Base-by-base conservation (phyloP, 2,329 filamentous ascomycete species). In the Emericellopsis atlantica region DNA sequence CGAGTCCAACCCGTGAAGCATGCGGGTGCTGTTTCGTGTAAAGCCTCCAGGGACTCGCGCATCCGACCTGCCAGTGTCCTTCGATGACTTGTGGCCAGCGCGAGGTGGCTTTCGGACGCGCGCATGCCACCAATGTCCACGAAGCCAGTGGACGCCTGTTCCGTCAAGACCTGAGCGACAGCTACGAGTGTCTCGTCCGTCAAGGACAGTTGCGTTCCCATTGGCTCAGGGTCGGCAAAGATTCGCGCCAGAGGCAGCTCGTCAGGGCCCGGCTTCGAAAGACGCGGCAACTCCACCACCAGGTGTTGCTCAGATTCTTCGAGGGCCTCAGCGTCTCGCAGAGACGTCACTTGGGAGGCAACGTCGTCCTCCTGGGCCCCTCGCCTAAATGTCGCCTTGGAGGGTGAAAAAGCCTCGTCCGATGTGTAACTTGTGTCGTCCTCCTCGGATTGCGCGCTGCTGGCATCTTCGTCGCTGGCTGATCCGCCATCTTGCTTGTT, bases 161-260 rank as follows among this genome's bases (percentile, higher is more conserved):
- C 79, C 2, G 79, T 79, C n/a, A 86, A 59, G 32, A 85, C 72
- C 50, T 86, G 82, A 0, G 79, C 81, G 22, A 82, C 68, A 40
- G 76, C 74, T 29, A 86, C 75, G 44, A 74, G 67, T 33, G 83
- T 78, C 3, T 76, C 70, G 41, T 80, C 76, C 2, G 65, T 59
- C 14, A 70, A 54, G 9, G 63, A 58, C 21, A 69, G 51, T 21
- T 70, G 65, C 9, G 68, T 49, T 26, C 58, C 55, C 1, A 68
- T 55, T 9, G 75, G 75, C 48, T 80, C 73, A 5, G 74, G 70
- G 21, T 79, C 74, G 2, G 70, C 67, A 49, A 81, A 78, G 48
- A 76, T 74, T 37, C 64, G 69, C 4, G 66, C 57, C 14, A 80
- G 58, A 0, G 75, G 57, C 9, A 71, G 52, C 36, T 76, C 72